Base-by-base conservation (phyloP, 768 basidiomycete species). In the Lentinula edodes region DNA sequence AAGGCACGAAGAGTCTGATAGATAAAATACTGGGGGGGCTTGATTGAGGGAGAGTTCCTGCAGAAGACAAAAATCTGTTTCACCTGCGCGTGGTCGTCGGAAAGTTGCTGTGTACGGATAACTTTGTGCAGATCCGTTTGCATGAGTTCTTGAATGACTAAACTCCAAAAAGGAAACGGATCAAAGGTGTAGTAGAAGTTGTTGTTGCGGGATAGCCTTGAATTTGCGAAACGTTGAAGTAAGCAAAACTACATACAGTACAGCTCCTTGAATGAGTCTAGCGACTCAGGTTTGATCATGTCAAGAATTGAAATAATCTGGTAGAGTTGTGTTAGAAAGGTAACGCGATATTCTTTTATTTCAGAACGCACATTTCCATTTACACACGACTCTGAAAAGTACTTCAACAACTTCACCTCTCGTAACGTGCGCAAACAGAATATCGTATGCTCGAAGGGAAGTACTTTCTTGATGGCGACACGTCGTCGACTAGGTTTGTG, bases 401-500 rank as follows among this genome's bases (percentile, higher is more conserved):
- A 91, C 71, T 88, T 89, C 71, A 91, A 81, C 16, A 96, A 79
- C 76, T 97, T 96, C 72, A 97, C 81, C 75, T 97, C 95, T 63
- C 95, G 83, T 56, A 97, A 77, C 1, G 95, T 97, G 61, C 90
- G 82, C 70, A 96, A 77, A 67, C 90, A 93, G 77, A 95, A 96
- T 73, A 96, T 80, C 35, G 91, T 88, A 71, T 95, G 95, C 68
- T 96, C 95, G 73, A 97, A 96, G 5, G 94, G 95, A 38, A 91
- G 85, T 67, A 97, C 89, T 75, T 92, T 94, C 83, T 96, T 98
- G 78, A 96, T 95, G 43, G 95, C 95, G 15, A 98, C 93, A 71
- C 91, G 85, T 63, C 86, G 84, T 39, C 87, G 85, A 6, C 87
- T 85, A 6, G 91, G 89, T 66, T 85, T 84, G 76, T 97, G 93